These are phyloP conservation scores for Byssoonygena ceratinophila DNA, from an alignment of 2,329 filamentous ascomycete genomes.

Conservation along the genomic window DNA sequence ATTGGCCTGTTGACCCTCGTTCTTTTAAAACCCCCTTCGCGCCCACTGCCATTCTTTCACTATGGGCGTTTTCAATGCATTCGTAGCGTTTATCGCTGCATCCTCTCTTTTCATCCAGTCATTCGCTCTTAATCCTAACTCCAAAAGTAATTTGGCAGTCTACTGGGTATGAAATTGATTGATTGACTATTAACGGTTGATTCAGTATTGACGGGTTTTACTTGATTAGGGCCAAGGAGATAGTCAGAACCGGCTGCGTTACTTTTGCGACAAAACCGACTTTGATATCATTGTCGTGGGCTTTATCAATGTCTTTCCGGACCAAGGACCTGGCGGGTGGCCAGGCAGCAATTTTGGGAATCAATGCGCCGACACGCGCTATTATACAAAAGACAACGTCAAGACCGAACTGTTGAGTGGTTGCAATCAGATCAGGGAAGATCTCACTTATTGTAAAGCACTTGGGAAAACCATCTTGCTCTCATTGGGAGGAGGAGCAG, in stretches of 20 bases:
- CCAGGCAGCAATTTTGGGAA: constrained; percentile 49
- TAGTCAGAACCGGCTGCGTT: constrained; percentile 39
- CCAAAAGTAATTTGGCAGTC: constrained; percentile 42
- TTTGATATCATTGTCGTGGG: constrained; percentile 48
- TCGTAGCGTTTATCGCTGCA: constrained; percentile 30
- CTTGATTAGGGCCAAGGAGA: constrained; percentile 41
- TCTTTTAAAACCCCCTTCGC: not conserved
- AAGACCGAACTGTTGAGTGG: constrained; percentile 34
- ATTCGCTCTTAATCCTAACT: constrained; percentile 32
- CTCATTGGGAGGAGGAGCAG: constrained; percentile 39
- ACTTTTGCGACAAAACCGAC: constrained; percentile 43
- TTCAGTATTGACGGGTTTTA: constrained; percentile 6
- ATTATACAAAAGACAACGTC: constrained; percentile 31
- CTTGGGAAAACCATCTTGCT: constrained; percentile 38
- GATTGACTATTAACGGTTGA: not conserved
- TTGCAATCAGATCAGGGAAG: constrained; percentile 37
- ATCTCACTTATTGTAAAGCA: constrained; percentile 33
- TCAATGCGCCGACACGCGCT: constrained; percentile 37
- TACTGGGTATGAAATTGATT: constrained; percentile 40
- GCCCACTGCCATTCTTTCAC: constrained; percentile 24
- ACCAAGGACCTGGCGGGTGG: constrained; percentile 35
- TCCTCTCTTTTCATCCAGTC: constrained; percentile 24
- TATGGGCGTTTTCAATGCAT: constrained; percentile 22
- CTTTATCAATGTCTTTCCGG: constrained; percentile 47
- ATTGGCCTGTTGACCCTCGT: constrained; percentile 25